These are phyloP conservation scores for Termitomyces sp. DNA, from an alignment of 768 basidiomycete species.

Conservation along the genomic window DNA sequence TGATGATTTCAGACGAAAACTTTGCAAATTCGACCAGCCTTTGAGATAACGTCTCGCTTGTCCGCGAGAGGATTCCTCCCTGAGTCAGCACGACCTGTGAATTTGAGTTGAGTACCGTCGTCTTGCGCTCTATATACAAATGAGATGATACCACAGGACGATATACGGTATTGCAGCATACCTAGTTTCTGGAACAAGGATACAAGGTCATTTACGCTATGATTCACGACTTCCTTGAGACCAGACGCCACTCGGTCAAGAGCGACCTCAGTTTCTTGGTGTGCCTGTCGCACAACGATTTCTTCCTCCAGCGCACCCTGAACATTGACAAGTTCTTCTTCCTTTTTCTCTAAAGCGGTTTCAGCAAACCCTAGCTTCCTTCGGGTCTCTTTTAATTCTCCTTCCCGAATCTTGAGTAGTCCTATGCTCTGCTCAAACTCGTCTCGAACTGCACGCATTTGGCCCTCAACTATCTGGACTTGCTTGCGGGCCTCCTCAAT, in stretches of 20 bases:
- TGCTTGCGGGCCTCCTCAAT: slow-evolving; percentile 80
- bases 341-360: slow-evolving; percentile 45
- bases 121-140: slow-evolving; percentile 60
- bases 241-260: slow-evolving; percentile 70
- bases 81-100: slow-evolving; percentile 58
- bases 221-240: slow-evolving; percentile 59
- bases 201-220: slow-evolving; percentile 64
- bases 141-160: slow-evolving; percentile 8
- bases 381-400: slow-evolving; percentile 64
- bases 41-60: slow-evolving; percentile 47
- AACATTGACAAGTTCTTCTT: slow-evolving; percentile 53
- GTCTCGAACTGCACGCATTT: slow-evolving; percentile 73
- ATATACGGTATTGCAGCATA: slow-evolving; percentile 27
- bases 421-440: slow-evolving; percentile 91
- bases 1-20: slow-evolving; percentile 46
- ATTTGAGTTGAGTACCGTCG: slow-evolving; percentile 58
- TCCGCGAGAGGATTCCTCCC: slow-evolving; percentile 50
- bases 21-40: slow-evolving; percentile 61
- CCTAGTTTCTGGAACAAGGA: slow-evolving; percentile 82
- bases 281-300: slow-evolving; percentile 67
- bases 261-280: slow-evolving; percentile 65
- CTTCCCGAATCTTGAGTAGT: slow-evolving; percentile 67
- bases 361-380: slow-evolving; percentile 50
- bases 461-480: slow-evolving; percentile 77
- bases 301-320: slow-evolving; percentile 74